A percentile compares a stretch with the other conserved stretches of the same genome.
Conservation (phyloP, 2,329 filamentous ascomycete species). For the Aspergillus sp. region DNA sequence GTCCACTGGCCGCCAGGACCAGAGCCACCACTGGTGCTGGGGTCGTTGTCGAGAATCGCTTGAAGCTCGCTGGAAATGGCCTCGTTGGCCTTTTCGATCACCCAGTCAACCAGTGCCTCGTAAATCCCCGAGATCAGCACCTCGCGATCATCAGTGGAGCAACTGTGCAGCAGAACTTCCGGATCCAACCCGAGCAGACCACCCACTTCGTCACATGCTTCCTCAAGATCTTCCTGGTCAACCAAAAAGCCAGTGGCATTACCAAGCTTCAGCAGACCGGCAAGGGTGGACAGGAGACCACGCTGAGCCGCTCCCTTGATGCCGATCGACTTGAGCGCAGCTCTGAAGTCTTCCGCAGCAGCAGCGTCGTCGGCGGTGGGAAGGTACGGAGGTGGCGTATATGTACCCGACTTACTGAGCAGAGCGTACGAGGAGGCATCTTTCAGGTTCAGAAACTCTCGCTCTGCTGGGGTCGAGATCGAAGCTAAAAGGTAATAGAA, state of each 20-base stretch:
- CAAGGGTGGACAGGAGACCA: constrained; percentile 80
- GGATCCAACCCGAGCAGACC: constrained; percentile 84
- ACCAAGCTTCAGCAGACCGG: constrained; percentile 85
- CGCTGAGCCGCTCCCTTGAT: constrained; percentile 85
- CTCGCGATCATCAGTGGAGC: constrained; percentile 80
- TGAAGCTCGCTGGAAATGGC: constrained; percentile 77
- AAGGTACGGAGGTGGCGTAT: constrained; percentile 81
- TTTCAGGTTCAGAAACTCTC: constrained; percentile 83
- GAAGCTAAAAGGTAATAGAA: constrained; percentile 96
- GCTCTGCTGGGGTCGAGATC: constrained; percentile 83
- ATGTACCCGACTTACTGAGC: constrained; percentile 80
- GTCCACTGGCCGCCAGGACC: constrained; percentile 66
- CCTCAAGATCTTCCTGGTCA: constrained; percentile 80
- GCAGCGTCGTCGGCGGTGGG: constrained; percentile 91
- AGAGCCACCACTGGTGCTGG: constrained; percentile 59
- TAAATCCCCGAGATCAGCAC: constrained; percentile 85
- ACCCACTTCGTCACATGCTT: constrained; percentile 86
- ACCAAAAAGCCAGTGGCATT: constrained; percentile 84
- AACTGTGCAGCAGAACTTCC: constrained; percentile 74
- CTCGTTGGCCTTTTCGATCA: constrained; percentile 83
- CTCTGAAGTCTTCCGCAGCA: constrained; percentile 87
- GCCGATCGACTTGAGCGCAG: constrained; percentile 84
- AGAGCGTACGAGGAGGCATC: constrained; percentile 74
- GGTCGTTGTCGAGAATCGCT: constrained; percentile 65
- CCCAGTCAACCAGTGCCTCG: constrained; percentile 92